Base-by-base conservation (phyloP, 179 eudicot genomes). In the Sideroxylon spinosum region DNA sequence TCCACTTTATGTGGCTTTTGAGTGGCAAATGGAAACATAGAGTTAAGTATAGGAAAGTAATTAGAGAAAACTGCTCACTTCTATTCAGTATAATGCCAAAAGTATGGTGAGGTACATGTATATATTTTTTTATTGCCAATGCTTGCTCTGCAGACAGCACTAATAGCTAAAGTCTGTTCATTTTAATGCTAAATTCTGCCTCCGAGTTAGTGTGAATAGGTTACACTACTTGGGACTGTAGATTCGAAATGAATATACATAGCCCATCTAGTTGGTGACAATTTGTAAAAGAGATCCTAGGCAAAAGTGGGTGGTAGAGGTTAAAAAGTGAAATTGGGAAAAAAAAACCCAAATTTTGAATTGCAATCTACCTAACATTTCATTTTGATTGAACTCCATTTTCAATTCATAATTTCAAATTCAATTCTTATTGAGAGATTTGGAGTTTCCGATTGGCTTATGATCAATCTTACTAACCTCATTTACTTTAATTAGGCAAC, bases 401-500 rank as follows among this genome's bases (percentile, higher is more conserved):
- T 62, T 62, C 61, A 61, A 22, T 75, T 25, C 19, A 53, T 63
- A 23, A 37, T 55, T 26, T 0, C 52, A 4, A 73, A 28, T 73
- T 11, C 53, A 44, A 53, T 25, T 73, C 10, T 22, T 55, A 28
- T 55, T 16, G 48, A 53, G 0, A 55, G 59, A 65, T 65, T 46
- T 65, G 19, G 69, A 56, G 52, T 9, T 57, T 46, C 50, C 65
- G n/a, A 28, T 76, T 64, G 13, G 56, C 23, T 17, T 68, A 19
- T 52, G 48, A 61, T 59, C 53, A 29, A 71, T 55, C 32, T 6
- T 14, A 49, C 23, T 26, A n/a, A 56, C 73, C 19, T 49, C n/a
- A 2, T 78, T 78, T 61, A 56, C 64, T 56, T 73, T 32, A 29
- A 37, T 9, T 76, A 90, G 97, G 97, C 97, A 60, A 92, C 97